Conservation (phyloP, 805 yeast genomes). For the Starmera caribaea region DNA sequence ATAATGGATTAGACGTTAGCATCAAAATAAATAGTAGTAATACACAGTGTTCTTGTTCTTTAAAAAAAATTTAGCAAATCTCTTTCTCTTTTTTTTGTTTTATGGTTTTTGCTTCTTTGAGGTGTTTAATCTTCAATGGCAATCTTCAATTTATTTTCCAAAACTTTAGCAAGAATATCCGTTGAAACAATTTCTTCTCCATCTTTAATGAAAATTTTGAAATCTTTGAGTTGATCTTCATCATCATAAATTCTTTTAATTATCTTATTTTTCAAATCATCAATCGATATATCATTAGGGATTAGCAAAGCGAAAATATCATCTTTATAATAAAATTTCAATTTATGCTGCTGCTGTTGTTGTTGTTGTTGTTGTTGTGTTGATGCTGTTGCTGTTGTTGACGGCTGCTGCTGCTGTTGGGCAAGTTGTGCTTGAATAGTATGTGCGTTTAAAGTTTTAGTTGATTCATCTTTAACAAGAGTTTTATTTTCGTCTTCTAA, state of each 20-base stretch:
- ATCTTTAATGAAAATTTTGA: constrained; percentile 25
- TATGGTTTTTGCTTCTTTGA: constrained; percentile 7
- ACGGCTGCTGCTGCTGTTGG: background rate
- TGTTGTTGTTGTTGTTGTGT: constrained; percentile 2
- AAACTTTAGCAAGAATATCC: constrained; percentile 22
- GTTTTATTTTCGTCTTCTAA: constrained; percentile 22
- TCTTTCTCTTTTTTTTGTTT: background rate
- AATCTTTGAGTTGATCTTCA: constrained; percentile 15
- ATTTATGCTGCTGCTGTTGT: constrained; percentile 30
- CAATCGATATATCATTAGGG: constrained; percentile 35
- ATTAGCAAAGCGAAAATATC: constrained; percentile 69
- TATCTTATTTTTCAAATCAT: constrained; percentile 42
- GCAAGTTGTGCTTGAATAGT: background rate
- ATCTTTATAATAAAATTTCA: constrained; percentile 70
- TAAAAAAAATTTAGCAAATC: too few species aligned
- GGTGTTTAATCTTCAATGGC: constrained; percentile 27
- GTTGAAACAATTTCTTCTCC: constrained; percentile 24
- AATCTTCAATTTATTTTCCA: constrained; percentile 27
- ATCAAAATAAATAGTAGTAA: too few species aligned
- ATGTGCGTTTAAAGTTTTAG: constrained; percentile 10
- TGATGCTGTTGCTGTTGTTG: constrained; percentile 1
- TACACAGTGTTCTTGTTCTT: too few species aligned
- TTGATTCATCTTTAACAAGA: constrained; percentile 16
- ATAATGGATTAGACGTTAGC: too few species aligned
- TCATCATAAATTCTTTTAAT: constrained; percentile 37